These are phyloP conservation scores for Simplicillium aogashimaense DNA, from an alignment of 2,329 filamentous ascomycete species.

Conservation along the genomic window DNA sequence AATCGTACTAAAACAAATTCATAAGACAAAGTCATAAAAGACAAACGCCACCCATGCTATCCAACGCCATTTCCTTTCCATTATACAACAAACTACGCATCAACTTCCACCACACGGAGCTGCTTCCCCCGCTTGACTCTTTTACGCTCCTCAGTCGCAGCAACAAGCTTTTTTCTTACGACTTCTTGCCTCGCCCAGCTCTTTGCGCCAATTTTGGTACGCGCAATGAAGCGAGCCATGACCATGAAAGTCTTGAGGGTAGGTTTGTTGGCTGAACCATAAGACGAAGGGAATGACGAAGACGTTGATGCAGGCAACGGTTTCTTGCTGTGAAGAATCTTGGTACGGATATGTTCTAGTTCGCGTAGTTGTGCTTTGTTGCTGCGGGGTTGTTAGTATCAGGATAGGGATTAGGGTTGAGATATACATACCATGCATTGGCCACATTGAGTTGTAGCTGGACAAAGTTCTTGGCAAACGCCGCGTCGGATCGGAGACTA, in stretches of 20 bases:
- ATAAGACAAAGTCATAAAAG: no score
- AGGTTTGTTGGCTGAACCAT: constrained; percentile 8
- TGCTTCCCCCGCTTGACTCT: constrained; percentile 31
- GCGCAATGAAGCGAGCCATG: constrained; percentile 42
- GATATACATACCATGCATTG: constrained; percentile 70
- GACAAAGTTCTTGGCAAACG: constrained; percentile 81
- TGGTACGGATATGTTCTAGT: constrained; percentile 63
- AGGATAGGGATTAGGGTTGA: constrained; percentile 4
- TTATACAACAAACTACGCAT: constrained; percentile 14
- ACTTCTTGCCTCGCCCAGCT: constrained; percentile 42
- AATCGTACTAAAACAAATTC: no score
- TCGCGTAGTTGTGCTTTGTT: constrained; percentile 87
- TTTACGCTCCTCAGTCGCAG: constrained; percentile 36
- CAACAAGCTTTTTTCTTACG: constrained; percentile 36
- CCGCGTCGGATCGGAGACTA: constrained; percentile 67
- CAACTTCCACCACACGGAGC: constrained; percentile 28
- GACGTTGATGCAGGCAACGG: constrained; percentile 15
- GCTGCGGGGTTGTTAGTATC: constrained; percentile 40
- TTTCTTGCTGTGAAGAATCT: constrained; percentile 27
- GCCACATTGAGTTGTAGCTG: constrained; percentile 71
- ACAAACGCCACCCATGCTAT: no score
- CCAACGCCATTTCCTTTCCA: neutral
- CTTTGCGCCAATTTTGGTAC: constrained; percentile 35
- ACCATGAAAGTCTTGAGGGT: constrained; percentile 34
- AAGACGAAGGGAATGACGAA: constrained; percentile 6